Evolutionary conservation across 495 filamentous ascomycete genomes (phyloP), one percentile per base, ranked within the genome.

Genomic region (Bacidia rubella): DNA sequence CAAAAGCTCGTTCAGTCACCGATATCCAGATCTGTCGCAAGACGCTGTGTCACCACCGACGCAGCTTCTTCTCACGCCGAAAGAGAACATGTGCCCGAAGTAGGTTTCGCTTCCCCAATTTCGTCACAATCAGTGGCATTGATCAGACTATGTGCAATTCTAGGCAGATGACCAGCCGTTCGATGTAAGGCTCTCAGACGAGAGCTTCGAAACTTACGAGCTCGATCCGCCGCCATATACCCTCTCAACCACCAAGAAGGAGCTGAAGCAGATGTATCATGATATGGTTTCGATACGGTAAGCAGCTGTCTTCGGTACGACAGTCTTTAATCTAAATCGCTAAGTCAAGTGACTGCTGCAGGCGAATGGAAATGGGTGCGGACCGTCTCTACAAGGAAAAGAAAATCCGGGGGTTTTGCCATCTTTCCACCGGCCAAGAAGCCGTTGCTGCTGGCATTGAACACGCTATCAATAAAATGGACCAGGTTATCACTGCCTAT

Each of bases 191-290:
- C 84, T 98, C 67, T 93, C 87, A 65, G 83, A 93, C 61, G 90
- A 97, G 84, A 89, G 86, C 75, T 98, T 97, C 76, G 92, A 98
- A 78, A 96, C 90, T 54, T 98, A 97, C 73, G 87, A 96, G 75
- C 81, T 97, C 67, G 90, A 97, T 72, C 90, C 89, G 47, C 93
- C 93, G 21, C 72, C 85, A 17, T 94, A 95, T 73, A 89, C 87
- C 50, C 70, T 97, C 61, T 74, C 87, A 58, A 86, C 88, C 59
- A 97, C 92, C 59, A 98, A 98, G 81, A 85, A 82, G 72, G 85
- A 97, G 75, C 74, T 98, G 62, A 95, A 94, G 82, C 76, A 92
- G 78, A 96, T 98, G 83, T 98, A 98, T 76, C 79, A 80, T 65
- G 89, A 98, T 66, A 97, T 98, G 93, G 92, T 97, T 32, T 72